These are phyloP conservation scores for Fusarium oligoseptatum DNA, from an alignment of 2,329 filamentous ascomycete genomes.

Conservation along the genomic window DNA sequence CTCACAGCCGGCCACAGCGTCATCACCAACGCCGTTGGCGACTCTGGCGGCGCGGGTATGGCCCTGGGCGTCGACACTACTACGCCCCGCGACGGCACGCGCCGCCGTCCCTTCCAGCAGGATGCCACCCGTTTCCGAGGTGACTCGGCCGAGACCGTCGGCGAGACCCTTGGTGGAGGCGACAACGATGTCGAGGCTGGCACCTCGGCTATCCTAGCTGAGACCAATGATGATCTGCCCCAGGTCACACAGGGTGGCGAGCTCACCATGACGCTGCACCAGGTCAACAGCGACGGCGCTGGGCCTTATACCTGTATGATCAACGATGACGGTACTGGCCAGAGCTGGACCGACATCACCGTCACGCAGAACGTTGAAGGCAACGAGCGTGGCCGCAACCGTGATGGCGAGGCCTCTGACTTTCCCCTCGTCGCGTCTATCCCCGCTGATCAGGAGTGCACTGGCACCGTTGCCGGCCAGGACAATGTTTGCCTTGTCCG, in stretches of 20 bases:
- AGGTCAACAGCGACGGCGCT: constrained; percentile 43
- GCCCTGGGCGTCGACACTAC: constrained; percentile 63
- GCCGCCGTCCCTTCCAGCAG: constrained; percentile 72
- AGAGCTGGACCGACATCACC: constrained; percentile 52
- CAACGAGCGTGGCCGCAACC: constrained; percentile 55
- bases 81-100: constrained; percentile 73
- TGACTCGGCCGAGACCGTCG: constrained; percentile 63
- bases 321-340: constrained; percentile 69
- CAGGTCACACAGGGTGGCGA: constrained; percentile 70
- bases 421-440: constrained; percentile 70
- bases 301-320: constrained; percentile 75
- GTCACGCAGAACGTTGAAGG: constrained; percentile 59
- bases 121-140: constrained; percentile 74
- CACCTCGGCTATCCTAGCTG: constrained; percentile 68
- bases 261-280: constrained; percentile 68
- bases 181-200: constrained; percentile 69
- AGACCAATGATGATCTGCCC: constrained; percentile 68
- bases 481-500: constrained; percentile 72
- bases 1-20: constrained; percentile 72
- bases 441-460: constrained; percentile 67
- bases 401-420: constrained; percentile 56
- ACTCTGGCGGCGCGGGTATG: constrained; percentile 69
- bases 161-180: constrained; percentile 70
- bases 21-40: constrained; percentile 69
- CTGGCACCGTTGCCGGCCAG: constrained; percentile 70